Evolutionary conservation across 306 rosid genomes (phyloP).

Genomic region (Lotus japonicus): DNA sequence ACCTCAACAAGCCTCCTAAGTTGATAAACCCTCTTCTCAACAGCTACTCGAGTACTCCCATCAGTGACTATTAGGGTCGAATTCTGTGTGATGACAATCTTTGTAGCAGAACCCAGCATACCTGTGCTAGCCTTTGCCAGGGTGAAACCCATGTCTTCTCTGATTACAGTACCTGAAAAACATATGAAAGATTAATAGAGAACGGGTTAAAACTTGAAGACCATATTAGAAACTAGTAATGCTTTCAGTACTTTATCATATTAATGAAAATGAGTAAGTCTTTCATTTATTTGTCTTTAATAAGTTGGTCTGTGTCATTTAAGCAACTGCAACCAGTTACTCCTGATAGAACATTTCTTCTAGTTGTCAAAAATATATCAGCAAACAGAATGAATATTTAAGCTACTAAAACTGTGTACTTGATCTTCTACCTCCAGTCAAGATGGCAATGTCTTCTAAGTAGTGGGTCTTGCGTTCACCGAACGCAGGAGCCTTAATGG

Average conservation of each 20-base stretch:
- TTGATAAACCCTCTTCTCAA: constrained; percentile 68
- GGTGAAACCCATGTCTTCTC: constrained; percentile 78
- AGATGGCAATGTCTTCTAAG: constrained; percentile 89
- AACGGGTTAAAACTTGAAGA: neutral
- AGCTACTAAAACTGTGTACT: constrained; percentile 15
- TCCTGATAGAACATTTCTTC: neutral
- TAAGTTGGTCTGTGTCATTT: neutral
- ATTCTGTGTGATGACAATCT: constrained; percentile 70
- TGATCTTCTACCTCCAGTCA: constrained; percentile 78
- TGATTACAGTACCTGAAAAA: constrained; percentile 69
- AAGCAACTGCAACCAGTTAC: neutral
- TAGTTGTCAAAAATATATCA: neutral
- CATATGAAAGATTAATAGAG: constrained; percentile 4
- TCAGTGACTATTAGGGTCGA: constrained; percentile 82
- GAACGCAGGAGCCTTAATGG: constrained; percentile 92
- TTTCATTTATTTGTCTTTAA: neutral
- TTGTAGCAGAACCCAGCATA: constrained; percentile 63
- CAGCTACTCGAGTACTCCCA: constrained; percentile 56
- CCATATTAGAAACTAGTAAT: neutral
- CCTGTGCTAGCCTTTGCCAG: constrained; percentile 56
- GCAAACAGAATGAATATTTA: neutral
- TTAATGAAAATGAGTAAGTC: neutral
- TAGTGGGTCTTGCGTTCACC: constrained; percentile 81
- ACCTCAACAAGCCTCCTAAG: constrained; percentile 69
- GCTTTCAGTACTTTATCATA: neutral